A percentile compares a stretch with the other conserved stretches of the same genome.
phyloP scores from a whole-genome alignment of 2,329 filamentous ascomycete species.

The Monilinia vaccinii-corymbosi region DNA sequence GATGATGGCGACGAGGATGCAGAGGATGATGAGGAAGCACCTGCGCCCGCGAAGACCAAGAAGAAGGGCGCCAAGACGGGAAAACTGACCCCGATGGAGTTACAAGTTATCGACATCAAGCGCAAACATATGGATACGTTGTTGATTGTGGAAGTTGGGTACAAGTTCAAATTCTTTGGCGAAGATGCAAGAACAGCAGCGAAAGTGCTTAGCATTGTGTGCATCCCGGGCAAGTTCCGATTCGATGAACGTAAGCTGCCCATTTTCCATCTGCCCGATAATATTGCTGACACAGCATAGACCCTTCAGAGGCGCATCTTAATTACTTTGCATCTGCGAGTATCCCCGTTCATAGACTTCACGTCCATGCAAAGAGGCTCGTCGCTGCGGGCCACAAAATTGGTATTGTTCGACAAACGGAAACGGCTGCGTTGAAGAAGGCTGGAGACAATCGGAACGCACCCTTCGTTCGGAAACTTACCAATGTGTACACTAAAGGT shows the following conservation, averaged over 20 bases:
- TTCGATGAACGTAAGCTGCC: conserved; percentile 70
- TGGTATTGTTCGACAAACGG: conserved; percentile 85
- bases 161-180: conserved; percentile 96
- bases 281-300: conserved; percentile 31
- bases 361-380: conserved; percentile 88
- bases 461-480: conserved; percentile 85
- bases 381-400: conserved; percentile 93
- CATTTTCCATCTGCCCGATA: not conserved
- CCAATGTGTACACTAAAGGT: conserved; percentile 94
- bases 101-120: conserved; percentile 91
- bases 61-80: conserved; percentile 64
- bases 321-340: conserved; percentile 91
- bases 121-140: conserved; percentile 81
- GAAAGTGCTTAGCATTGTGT: conserved; percentile 88
- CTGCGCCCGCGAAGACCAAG: conserved; percentile 39
- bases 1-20: conserved; percentile 46
- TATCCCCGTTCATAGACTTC: conserved; percentile 82
- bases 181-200: conserved; percentile 86
- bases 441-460: conserved; percentile 89
- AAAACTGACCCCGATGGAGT: conserved; percentile 91
- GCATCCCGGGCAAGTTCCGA: conserved; percentile 88
- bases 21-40: conserved; percentile 44
- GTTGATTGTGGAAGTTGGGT: conserved; percentile 89
- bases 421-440: conserved; percentile 93
- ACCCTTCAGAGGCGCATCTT: conserved; percentile 84